Evolutionary conservation across 139 green algal species (phyloP).

Genomic region (Volvox reticuliferus): DNA sequence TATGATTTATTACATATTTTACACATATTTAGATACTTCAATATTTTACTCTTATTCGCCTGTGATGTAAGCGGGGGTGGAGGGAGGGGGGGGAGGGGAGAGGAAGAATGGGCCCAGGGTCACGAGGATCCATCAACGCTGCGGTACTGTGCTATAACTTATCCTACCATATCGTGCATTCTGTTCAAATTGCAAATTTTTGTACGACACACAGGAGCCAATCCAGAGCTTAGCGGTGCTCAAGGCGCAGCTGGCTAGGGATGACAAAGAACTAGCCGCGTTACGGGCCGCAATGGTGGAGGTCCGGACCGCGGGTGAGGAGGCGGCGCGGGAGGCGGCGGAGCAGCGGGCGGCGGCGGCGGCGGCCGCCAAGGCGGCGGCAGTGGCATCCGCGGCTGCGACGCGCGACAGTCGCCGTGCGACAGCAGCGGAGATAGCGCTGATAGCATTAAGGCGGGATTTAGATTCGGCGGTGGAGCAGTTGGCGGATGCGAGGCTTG

Average conservation of each 20-base stretch:
- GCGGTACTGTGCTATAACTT: too few species aligned
- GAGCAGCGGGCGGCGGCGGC: not conserved
- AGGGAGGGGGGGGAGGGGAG: too few species aligned
- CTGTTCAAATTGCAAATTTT: too few species aligned
- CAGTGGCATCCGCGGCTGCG: not conserved
- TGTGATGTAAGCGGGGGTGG: too few species aligned
- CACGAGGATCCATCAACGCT: too few species aligned
- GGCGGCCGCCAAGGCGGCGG: not conserved
- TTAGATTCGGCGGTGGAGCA: not conserved
- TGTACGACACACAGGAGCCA: constrained; percentile 3
- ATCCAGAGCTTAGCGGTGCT: constrained; percentile 31
- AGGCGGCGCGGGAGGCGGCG: not conserved
- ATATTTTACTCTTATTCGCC: too few species aligned
- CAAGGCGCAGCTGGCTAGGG: constrained; percentile 23
- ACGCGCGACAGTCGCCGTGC: not conserved
- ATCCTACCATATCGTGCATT: too few species aligned
- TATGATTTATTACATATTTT: too few species aligned
- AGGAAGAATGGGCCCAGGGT: too few species aligned
- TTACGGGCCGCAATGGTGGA: not conserved
- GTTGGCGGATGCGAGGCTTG: constrained; percentile 3
- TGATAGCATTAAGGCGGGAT: not conserved
- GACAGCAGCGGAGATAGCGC: not conserved
- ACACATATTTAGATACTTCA: too few species aligned
- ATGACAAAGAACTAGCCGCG: constrained; percentile 10
- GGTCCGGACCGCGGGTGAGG: not conserved